Conservation (phyloP, 805 yeast genomes). For the Wickerhamiella nectarea region DNA sequence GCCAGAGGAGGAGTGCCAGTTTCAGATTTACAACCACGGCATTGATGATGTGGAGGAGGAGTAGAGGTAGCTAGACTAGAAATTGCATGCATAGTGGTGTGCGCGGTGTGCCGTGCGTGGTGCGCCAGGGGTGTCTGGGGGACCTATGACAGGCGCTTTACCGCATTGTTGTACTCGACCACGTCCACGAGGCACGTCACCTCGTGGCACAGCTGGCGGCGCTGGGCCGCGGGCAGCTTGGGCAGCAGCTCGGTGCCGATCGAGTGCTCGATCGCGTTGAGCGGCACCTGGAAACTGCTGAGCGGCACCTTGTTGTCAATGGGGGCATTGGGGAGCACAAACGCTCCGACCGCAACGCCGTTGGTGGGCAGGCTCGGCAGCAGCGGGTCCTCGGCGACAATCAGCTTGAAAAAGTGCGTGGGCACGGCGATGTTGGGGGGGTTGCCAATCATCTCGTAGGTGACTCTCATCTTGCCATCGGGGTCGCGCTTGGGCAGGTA, state of each 20-base stretch:
- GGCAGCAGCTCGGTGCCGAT: conserved; percentile 73
- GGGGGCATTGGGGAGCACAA: conserved; percentile 79
- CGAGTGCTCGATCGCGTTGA: conserved; percentile 77
- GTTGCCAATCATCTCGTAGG: conserved; percentile 87
- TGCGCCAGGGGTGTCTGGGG: no score
- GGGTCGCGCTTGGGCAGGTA: conserved; percentile 67
- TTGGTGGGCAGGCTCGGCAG: conserved; percentile 23
- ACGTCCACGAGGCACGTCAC: conserved; percentile 64
- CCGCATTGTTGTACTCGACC: conserved; percentile 42
- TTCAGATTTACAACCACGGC: conserved; percentile 94
- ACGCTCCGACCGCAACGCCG: conserved; percentile 69
- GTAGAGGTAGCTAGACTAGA: background rate
- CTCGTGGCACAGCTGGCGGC: conserved; percentile 62
- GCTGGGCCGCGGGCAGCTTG: conserved; percentile 43
- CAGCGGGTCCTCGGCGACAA: conserved; percentile 61
- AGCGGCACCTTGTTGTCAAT: conserved; percentile 63
- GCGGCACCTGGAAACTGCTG: conserved; percentile 68
- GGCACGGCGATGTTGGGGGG: conserved; percentile 97
- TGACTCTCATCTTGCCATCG: conserved; percentile 76
- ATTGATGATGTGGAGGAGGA: conserved; percentile 87
- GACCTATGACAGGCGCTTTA: conserved; percentile 5
- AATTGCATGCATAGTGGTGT: no score
- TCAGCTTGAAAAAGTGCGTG: conserved; percentile 84
- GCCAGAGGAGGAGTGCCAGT: conserved; percentile 89
- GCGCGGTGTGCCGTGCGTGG: no score